phyloP scores from a whole-genome alignment of 1,284 basidiomycete species.

The Stygiomarasmius scandens region DNA sequence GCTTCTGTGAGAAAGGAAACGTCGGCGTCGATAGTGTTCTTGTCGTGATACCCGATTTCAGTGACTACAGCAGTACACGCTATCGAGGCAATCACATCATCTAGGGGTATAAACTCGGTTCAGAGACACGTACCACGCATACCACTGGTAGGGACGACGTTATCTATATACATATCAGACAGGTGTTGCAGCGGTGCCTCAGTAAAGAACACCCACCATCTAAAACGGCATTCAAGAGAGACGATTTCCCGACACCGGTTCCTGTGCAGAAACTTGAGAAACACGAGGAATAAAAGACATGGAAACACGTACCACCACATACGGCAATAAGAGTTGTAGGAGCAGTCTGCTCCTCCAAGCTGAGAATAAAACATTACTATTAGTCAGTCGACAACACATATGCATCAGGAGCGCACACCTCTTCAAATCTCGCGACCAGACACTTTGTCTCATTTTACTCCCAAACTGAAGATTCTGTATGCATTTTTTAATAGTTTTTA shows the following conservation, averaged over 20 bases:
- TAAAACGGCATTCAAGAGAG: conserved; percentile 56
- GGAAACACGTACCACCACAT: conserved; percentile 49
- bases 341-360: conserved; percentile 49
- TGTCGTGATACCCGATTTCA: conserved; percentile 57
- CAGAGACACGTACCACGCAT: conserved; percentile 53
- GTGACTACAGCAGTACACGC: conserved; percentile 73
- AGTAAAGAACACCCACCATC: conserved; percentile 41
- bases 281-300: background rate
- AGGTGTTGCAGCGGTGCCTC: background rate
- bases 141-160: conserved; percentile 64
- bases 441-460: conserved; percentile 57
- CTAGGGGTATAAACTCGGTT: background rate
- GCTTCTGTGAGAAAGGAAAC: conserved; percentile 56
- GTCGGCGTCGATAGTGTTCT: conserved; percentile 57
- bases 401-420: conserved; percentile 39
- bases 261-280: conserved; percentile 32
- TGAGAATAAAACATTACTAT: conserved; percentile 23
- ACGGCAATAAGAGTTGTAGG: conserved; percentile 63
- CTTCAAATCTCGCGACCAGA: conserved; percentile 58
- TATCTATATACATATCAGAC: conserved; percentile 39
- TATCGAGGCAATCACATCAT: conserved; percentile 24
- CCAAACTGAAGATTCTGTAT: conserved; percentile 52
- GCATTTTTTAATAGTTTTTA: conserved; percentile 45
- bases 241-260: conserved; percentile 65
- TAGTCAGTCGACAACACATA: background rate